Conservation (phyloP, 306 rosid genomes). For the Vigna mungo region DNA sequence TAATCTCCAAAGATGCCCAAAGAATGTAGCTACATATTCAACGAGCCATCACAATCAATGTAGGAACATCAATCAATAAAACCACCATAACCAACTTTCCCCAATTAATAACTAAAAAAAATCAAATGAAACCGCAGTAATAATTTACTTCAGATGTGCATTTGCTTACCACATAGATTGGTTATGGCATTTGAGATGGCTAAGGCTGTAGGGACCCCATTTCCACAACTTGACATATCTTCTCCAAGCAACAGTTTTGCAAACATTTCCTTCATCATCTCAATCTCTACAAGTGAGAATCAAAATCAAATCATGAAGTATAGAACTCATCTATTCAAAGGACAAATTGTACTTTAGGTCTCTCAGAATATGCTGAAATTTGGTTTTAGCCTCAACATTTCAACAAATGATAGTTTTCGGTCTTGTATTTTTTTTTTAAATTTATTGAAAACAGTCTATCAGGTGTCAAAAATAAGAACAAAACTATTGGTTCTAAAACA, state of each 20-base stretch:
- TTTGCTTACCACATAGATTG: constrained; percentile 77
- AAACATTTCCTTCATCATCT: constrained; percentile 94
- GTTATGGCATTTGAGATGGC: constrained; percentile 95
- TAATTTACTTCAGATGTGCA: background rate
- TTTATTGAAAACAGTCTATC: background rate
- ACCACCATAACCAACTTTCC: constrained; percentile 14
- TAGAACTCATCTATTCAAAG: background rate
- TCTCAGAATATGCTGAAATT: background rate
- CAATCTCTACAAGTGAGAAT: constrained; percentile 61
- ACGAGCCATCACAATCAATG: constrained; percentile 20
- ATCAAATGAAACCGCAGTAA: background rate
- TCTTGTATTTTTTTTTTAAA: background rate
- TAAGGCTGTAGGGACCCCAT: constrained; percentile 88
- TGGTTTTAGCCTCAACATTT: background rate
- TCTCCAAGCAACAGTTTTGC: constrained; percentile 94
- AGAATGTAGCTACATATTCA: constrained; percentile 68
- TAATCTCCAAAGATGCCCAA: constrained; percentile 90
- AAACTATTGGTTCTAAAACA: background rate
- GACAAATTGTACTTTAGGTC: background rate
- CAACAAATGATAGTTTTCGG: background rate
- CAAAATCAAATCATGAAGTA: constrained; percentile 42
- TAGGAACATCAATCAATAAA: background rate
- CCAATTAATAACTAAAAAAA: background rate
- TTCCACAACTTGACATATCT: constrained; percentile 97
- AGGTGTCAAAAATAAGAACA: background rate